Conservation (phyloP, 805 yeast species). For the Ogataea minuta region DNA sequence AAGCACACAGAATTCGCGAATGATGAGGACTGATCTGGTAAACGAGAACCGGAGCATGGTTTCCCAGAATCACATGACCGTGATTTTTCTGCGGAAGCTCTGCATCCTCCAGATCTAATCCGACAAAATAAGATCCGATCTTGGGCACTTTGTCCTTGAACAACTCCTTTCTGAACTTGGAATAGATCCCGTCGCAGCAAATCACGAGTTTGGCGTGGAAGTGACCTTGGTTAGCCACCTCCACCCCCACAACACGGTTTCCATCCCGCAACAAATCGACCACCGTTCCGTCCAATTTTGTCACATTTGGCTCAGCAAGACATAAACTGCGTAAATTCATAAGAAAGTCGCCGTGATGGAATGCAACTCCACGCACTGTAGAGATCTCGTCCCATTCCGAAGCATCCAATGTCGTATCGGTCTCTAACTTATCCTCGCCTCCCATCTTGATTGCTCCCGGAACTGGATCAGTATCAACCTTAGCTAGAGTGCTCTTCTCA, state of each 20-base stretch:
- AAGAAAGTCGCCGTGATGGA: slow-evolving; percentile 90
- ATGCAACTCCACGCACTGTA: slow-evolving; percentile 71
- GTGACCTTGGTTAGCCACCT: slow-evolving; percentile 45
- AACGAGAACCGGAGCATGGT: slow-evolving; percentile 82
- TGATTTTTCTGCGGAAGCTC: slow-evolving; percentile 68
- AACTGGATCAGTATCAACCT: slow-evolving; percentile 44
- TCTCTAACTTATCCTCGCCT: slow-evolving; percentile 50
- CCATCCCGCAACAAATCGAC: slow-evolving; percentile 56
- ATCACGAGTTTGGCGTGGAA: slow-evolving; percentile 65
- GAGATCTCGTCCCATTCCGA: slow-evolving; percentile 59
- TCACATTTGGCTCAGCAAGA: slow-evolving; percentile 65
- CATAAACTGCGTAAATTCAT: slow-evolving; percentile 73
- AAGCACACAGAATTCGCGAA: slow-evolving; percentile 88
- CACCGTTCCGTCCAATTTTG: slow-evolving; percentile 82
- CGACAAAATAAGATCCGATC: slow-evolving; percentile 83
- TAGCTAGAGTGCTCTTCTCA: slow-evolving; percentile 48
- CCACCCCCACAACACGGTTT: slow-evolving; percentile 70
- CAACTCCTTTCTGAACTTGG: slow-evolving; percentile 81
- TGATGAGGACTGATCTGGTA: slow-evolving; percentile 84
- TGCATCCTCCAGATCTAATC: slow-evolving; percentile 72
- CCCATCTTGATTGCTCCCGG: slow-evolving; percentile 55
- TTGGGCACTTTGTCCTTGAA: slow-evolving; percentile 59
- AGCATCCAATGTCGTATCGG: slow-evolving; percentile 49
- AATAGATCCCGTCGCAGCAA: slow-evolving; percentile 91
- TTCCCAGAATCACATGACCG: slow-evolving; percentile 89